These are phyloP conservation scores for Lathyrus tuberosus DNA, from an alignment of 306 rosid genomes.

Conservation along the genomic window DNA sequence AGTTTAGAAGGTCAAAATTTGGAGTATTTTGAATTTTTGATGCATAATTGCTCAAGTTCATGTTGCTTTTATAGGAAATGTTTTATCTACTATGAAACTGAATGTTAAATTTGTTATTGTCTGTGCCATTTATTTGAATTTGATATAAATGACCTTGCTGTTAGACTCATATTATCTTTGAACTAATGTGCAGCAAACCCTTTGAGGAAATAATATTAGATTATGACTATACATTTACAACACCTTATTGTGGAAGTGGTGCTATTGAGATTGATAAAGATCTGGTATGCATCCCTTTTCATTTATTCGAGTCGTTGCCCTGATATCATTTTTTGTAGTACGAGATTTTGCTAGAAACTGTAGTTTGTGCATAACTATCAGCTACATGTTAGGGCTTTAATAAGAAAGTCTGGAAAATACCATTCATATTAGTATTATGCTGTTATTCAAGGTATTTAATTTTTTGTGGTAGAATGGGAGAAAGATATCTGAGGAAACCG, in stretches of 20 bases:
- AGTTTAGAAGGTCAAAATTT: constrained; percentile 69
- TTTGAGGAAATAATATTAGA: constrained; percentile 85
- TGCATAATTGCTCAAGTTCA: background rate
- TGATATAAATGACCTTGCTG: constrained; percentile 26
- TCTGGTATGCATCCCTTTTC: constrained; percentile 51
- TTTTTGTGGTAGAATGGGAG: constrained; percentile 47
- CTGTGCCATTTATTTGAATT: background rate
- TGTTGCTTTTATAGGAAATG: constrained; percentile 20
- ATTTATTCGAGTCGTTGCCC: background rate
- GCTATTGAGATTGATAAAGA: constrained; percentile 53
- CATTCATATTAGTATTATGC: constrained; percentile 9
- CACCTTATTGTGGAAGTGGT: constrained; percentile 88
- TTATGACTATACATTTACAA: constrained; percentile 94
- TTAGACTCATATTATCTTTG: constrained; percentile 44
- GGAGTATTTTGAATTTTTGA: background rate
- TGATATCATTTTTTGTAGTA: background rate
- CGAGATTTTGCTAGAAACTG: constrained; percentile 10
- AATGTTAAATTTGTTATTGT: constrained; percentile 8
- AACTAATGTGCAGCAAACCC: constrained; percentile 75
- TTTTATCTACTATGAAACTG: constrained; percentile 12
- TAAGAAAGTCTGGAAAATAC: background rate
- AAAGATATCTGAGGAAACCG: constrained; percentile 47
- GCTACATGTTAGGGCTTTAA: background rate
- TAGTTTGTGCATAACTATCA: background rate
- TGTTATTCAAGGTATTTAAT: constrained; percentile 21